These are phyloP conservation scores for Isoetes taiwanensis DNA, from an alignment of 75 land plant species.

Conservation along the genomic window DNA sequence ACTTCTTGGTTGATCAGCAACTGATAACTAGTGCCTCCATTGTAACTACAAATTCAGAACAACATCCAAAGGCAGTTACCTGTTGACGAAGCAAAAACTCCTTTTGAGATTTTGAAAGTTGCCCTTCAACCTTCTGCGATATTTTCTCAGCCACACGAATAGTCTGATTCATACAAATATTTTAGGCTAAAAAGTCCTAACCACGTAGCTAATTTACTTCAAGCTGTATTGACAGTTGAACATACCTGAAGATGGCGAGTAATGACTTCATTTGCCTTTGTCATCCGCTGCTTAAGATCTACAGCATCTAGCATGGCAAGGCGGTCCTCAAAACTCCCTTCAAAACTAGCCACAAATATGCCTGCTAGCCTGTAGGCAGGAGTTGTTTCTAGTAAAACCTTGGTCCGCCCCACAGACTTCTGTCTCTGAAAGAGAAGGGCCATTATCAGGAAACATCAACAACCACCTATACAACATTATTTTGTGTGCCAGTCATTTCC, in stretches of 20 bases:
- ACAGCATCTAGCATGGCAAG: slow-evolving; percentile 85
- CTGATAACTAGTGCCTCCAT: no score
- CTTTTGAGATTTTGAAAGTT: slow-evolving; percentile 87
- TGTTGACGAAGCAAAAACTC: slow-evolving; percentile 92
- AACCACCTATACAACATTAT: no score
- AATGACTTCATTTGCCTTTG: slow-evolving; percentile 82
- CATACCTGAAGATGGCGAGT: slow-evolving; percentile 93
- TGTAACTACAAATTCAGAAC: no score
- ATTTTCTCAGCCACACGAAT: slow-evolving; percentile 92
- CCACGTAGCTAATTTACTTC: no score
- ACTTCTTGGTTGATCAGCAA: background rate
- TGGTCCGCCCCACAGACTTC: slow-evolving; percentile 67
- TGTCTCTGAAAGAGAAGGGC: slow-evolving; percentile 41
- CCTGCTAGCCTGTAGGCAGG: slow-evolving; percentile 87
- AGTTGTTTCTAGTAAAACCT: slow-evolving; percentile 73
- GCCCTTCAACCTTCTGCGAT: slow-evolving; percentile 87
- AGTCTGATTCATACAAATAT: no score
- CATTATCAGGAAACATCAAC: no score
- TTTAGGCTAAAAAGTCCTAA: background rate
- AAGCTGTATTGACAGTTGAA: no score
- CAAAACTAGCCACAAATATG: slow-evolving; percentile 96
- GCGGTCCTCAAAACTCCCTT: slow-evolving; percentile 89
- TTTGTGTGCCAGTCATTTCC: no score
- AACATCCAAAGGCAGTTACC: slow-evolving; percentile 28
- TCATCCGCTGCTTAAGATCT: slow-evolving; percentile 65